Evolutionary conservation across 208 protist species (phyloP).

Genomic region (Crithidia expoeki): DNA sequence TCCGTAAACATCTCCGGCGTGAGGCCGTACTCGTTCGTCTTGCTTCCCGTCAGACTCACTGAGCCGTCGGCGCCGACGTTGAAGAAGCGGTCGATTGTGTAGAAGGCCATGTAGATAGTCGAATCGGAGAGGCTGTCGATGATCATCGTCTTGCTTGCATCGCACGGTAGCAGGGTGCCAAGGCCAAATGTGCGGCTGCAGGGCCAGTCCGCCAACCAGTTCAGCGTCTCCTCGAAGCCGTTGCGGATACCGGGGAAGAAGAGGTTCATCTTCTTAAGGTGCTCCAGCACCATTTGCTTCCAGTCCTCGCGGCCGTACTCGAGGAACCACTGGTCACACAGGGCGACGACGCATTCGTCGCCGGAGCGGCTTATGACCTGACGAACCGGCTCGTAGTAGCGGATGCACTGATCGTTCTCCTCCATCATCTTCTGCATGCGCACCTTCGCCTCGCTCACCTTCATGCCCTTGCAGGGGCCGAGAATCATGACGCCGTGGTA

Average conservation of each 20-base stretch:
- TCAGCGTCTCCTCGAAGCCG: slow-evolving; percentile 94
- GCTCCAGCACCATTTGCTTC: slow-evolving; percentile 84
- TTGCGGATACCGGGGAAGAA: slow-evolving; percentile 93
- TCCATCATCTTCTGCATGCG: slow-evolving; percentile 83
- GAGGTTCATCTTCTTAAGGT: slow-evolving; percentile 92
- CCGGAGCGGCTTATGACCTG: slow-evolving; percentile 98
- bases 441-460: slow-evolving; percentile 96
- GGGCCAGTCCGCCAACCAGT: slow-evolving; percentile 99
- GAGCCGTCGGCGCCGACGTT: slow-evolving; percentile 81
- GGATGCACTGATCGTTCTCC: slow-evolving; percentile 74
- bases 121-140: slow-evolving; percentile 99
- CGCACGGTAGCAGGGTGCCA: slow-evolving; percentile 98
- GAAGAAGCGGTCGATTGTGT: slow-evolving; percentile 99
- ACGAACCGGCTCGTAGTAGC: slow-evolving; percentile 97
- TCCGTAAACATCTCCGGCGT: slow-evolving; percentile 94
- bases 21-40: slow-evolving; percentile 84
- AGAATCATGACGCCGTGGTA: slow-evolving; percentile 96
- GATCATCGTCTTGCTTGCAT: slow-evolving; percentile 90
- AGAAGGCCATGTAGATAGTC: slow-evolving; percentile 99
- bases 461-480: slow-evolving; percentile 73
- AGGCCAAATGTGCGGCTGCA: slow-evolving; percentile 99
- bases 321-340: slow-evolving; percentile 99
- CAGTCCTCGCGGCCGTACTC: slow-evolving; percentile 99
- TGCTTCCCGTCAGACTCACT: slow-evolving; percentile 46
- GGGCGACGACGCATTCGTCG: slow-evolving; percentile 99